Conservation (phyloP, 441 rosid species). For the Viola pubescens region DNA sequence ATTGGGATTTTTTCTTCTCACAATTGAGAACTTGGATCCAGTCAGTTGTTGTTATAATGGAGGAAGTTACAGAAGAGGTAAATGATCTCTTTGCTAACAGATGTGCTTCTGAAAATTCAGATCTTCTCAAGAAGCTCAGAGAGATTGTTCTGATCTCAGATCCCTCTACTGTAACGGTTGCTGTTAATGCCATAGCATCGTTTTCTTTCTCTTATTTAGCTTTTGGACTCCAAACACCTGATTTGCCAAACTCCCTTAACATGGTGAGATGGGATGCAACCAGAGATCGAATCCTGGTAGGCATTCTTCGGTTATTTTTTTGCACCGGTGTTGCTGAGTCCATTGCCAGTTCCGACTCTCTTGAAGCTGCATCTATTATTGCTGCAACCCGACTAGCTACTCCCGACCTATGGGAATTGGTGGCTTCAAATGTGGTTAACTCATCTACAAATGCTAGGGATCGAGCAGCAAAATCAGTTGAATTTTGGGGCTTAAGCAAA, state of each 20-base stretch:
- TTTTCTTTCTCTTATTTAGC: constrained; percentile 48
- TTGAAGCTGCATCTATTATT: constrained; percentile 58
- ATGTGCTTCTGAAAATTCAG: constrained; percentile 37
- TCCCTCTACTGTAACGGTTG: constrained; percentile 38
- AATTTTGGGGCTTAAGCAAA: constrained; percentile 81
- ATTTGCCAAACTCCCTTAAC: constrained; percentile 27
- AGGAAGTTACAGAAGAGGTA: constrained; percentile 74
- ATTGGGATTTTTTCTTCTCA: constrained; percentile 76
- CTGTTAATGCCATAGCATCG: constrained; percentile 62
- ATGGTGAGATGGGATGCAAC: constrained; percentile 52
- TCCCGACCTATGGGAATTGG: constrained; percentile 72
- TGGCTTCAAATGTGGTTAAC: constrained; percentile 53
- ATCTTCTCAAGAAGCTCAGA: constrained; percentile 44
- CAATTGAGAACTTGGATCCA: constrained; percentile 69
- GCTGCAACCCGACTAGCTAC: constrained; percentile 53
- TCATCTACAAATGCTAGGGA: constrained; percentile 63
- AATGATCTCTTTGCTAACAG: constrained; percentile 40
- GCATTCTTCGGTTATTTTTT: constrained; percentile 79
- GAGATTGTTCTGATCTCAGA: constrained; percentile 47
- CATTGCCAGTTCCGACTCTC: constrained; percentile 48
- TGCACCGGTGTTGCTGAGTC: constrained; percentile 90
- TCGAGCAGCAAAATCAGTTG: constrained; percentile 79
- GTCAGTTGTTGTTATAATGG: constrained; percentile 82
- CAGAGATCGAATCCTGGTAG: constrained; percentile 64
- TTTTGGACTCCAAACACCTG: constrained; percentile 28